These are phyloP conservation scores for Monosporozyma solicola DNA, from an alignment of 805 yeast genomes.

Conservation along the genomic window DNA sequence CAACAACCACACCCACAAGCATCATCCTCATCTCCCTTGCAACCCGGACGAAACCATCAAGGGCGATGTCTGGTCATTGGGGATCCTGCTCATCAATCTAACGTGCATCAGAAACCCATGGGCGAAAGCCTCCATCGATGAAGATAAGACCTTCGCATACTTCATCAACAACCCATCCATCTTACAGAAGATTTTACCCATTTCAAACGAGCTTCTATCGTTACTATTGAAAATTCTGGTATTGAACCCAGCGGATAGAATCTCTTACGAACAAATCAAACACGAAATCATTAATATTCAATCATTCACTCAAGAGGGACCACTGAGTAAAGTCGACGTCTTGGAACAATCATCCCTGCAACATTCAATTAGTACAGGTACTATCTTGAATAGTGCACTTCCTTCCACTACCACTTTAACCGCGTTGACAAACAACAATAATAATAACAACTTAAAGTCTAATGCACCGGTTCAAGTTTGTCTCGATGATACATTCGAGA, in stretches of 20 bases:
- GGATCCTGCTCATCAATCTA: conserved; percentile 69
- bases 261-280: conserved; percentile 14
- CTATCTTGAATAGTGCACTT: not conserved
- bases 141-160: conserved; percentile 56
- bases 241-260: conserved; percentile 30
- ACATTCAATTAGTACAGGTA: not conserved
- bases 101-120: conserved; percentile 85
- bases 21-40: not conserved
- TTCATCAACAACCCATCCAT: conserved; percentile 49
- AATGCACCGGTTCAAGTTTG: not conserved
- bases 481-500: not conserved
- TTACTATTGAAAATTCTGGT: conserved; percentile 35
- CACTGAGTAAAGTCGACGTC: conserved; percentile 11
- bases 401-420: not conserved
- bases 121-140: conserved; percentile 61
- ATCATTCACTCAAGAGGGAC: conserved; percentile 23
- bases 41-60: conserved; percentile 49
- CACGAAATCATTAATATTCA: conserved; percentile 17
- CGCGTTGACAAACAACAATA: not conserved
- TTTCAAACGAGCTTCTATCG: conserved; percentile 51
- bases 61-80: conserved; percentile 85
- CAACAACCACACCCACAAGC: conserved; percentile 9
- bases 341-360: not conserved
- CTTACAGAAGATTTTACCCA: conserved; percentile 60
- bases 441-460: not conserved